These are phyloP conservation scores for Blastocystis sp. DNA, from an alignment of 352 stramenopile species.

Conservation along the genomic window DNA sequence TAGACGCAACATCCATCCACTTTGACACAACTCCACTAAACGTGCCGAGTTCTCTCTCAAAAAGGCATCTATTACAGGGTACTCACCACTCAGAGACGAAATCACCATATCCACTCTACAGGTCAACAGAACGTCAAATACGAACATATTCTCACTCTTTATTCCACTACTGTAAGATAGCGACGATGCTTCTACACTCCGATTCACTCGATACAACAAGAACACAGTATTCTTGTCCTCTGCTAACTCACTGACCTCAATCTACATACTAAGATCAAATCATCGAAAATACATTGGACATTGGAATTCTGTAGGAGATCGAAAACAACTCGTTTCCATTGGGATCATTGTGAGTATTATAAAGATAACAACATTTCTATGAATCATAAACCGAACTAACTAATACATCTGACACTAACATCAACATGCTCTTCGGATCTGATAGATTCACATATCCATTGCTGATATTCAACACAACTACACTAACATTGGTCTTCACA, in stretches of 20 bases:
- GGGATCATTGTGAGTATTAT: background rate
- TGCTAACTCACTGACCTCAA: background rate
- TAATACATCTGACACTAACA: constrained; percentile 15
- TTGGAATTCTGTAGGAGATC: constrained; percentile 39
- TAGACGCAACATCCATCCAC: constrained; percentile 16
- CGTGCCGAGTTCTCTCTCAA: background rate
- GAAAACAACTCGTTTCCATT: background rate
- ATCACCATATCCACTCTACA: constrained; percentile 9
- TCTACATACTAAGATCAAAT: background rate
- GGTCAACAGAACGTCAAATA: background rate
- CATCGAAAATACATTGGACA: background rate
- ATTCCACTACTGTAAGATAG: background rate
- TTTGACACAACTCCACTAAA: constrained; percentile 10
- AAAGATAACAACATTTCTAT: constrained; percentile 58
- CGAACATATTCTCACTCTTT: background rate
- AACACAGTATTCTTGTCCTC: background rate
- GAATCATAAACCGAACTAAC: too few relatives aligned
- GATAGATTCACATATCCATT: background rate
- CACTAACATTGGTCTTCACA: background rate
- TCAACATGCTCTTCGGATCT: background rate
- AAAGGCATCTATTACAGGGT: background rate
- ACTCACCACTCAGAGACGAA: background rate
- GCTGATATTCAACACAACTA: constrained; percentile 38
- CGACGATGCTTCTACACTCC: constrained; percentile 8
- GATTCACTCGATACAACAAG: constrained; percentile 40